Conservation (phyloP, 768 basidiomycete genomes). For the Mycena galericulata region DNA sequence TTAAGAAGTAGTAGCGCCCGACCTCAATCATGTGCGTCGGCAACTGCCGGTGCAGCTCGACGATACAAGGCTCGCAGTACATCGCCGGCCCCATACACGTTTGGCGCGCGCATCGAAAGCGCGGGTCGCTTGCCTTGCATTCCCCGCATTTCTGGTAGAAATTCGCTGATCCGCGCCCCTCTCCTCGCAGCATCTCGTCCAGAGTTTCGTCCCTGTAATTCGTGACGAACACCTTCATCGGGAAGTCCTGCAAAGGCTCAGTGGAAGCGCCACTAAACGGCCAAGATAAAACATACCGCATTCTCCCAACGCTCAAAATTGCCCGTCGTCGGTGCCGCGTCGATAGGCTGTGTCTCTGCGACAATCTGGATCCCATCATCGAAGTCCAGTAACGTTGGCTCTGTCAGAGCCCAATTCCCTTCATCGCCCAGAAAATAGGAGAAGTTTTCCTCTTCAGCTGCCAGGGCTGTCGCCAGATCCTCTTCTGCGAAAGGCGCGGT, state of each 20-base stretch:
- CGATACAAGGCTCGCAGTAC: neutral
- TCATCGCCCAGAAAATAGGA: neutral
- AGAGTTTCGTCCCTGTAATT: neutral
- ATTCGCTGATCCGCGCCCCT: neutral
- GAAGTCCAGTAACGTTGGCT: too few species aligned
- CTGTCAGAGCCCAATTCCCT: neutral
- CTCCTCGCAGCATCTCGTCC: neutral
- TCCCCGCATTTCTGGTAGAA: neutral
- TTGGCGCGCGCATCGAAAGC: neutral
- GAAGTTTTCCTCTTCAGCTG: neutral
- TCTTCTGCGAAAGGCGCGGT: too few species aligned
- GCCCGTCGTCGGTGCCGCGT: neutral
- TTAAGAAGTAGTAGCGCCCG: neutral
- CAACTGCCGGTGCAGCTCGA: neutral
- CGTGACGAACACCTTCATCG: neutral
- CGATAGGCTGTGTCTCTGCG: neutral
- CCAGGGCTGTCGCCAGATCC: neutral
- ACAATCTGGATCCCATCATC: neutral
- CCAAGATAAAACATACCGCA: neutral
- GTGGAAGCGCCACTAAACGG: too few species aligned
- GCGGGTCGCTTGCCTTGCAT: neutral
- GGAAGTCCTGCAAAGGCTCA: neutral
- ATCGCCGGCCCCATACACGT: neutral
- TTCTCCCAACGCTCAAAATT: conserved; percentile 2
- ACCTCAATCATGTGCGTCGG: neutral